Evolutionary conservation across 1,139 yeast genomes (phyloP), one percentile per base, ranked within the genome.

Genomic region (Insectozyma bohioensis): DNA sequence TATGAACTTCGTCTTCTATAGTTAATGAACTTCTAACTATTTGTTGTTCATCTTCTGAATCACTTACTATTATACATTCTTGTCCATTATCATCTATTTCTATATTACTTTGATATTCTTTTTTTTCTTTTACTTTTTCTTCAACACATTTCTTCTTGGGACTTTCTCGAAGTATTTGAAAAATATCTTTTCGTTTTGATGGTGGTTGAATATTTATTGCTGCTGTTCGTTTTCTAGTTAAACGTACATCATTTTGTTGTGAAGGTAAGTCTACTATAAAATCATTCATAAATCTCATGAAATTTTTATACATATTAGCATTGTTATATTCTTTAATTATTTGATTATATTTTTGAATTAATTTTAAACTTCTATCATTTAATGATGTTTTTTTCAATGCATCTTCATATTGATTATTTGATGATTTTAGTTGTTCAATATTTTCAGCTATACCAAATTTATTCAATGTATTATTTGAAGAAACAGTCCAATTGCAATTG

Each of bases 21-120:
- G 39, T 36, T 8, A 27, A 2, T 7, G 43, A 24, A 6, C 24
- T 24, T 16, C 17, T 6, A 22, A 8, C 40, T 22, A 12, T 39
- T 33, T 60, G 20, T 8, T 43, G 52, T 26, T 60, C 64, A 3
- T 45, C 55, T 30, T 61, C 65, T 1, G 66, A 60, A 33, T 61
- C 63, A 24, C 61, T 55, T 8, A 59, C 44, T 1, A 45, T 39
- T 3, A 49, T 54, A 14, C 28, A 17, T 6, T 33, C 39, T 10
- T 30, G 29, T 4, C 24, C 40, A 9, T 34, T 27, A 15, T 29
- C 34, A 6, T 21, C 24, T 3, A 30, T 22, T 10, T 27, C 35
- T n/a, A 13, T 25, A 12, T 22, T 20, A 9, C 10, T 30, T 15
- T 26, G 32, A 20, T 22, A 20, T 8, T 14, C 26, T 4, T 13